These are phyloP conservation scores for Acer campestre DNA, from an alignment of 345 rosid genomes.

Conservation along the genomic window DNA sequence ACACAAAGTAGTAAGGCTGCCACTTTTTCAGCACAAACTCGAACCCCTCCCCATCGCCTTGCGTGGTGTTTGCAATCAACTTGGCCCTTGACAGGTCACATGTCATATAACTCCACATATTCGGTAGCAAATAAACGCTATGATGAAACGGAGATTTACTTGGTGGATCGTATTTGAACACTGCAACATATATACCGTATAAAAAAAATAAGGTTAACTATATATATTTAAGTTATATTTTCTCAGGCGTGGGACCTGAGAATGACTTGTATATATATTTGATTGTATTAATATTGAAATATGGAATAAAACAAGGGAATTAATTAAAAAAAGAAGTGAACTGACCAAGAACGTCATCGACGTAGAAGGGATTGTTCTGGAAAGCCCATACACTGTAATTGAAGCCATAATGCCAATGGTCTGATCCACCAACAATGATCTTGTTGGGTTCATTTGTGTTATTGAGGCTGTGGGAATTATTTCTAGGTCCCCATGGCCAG, in stretches of 20 bases:
- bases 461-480: slow-evolving; percentile 16
- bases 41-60: slow-evolving; percentile 67
- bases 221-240: too few relatives aligned
- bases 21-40: slow-evolving; percentile 45
- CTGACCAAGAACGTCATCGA: slow-evolving; percentile 71
- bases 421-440: slow-evolving; percentile 64
- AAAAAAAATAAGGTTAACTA: too few relatives aligned
- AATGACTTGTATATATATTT: too few relatives aligned
- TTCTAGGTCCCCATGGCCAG: slow-evolving; percentile 25
- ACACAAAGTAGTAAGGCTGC: slow-evolving; percentile 65
- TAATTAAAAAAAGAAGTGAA: neutral
- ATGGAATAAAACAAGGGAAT: too few relatives aligned
- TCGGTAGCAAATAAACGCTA: slow-evolving; percentile 61
- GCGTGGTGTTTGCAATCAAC: slow-evolving; percentile 50
- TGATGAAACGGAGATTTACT: slow-evolving; percentile 50
- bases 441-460: slow-evolving; percentile 33
- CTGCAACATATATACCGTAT: slow-evolving; percentile 41
- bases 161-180: slow-evolving; percentile 70
- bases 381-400: slow-evolving; percentile 66
- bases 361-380: slow-evolving; percentile 54
- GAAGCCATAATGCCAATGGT: slow-evolving; percentile 66
- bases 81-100: slow-evolving; percentile 57
- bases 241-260: too few relatives aligned
- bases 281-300: too few relatives aligned
- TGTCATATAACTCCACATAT: slow-evolving; percentile 44